A percentile compares a stretch with the other conserved stretches of the same genome.
Evolutionary conservation across 768 basidiomycete species (phyloP).

Genomic region (Cantharellus anzutake): DNA sequence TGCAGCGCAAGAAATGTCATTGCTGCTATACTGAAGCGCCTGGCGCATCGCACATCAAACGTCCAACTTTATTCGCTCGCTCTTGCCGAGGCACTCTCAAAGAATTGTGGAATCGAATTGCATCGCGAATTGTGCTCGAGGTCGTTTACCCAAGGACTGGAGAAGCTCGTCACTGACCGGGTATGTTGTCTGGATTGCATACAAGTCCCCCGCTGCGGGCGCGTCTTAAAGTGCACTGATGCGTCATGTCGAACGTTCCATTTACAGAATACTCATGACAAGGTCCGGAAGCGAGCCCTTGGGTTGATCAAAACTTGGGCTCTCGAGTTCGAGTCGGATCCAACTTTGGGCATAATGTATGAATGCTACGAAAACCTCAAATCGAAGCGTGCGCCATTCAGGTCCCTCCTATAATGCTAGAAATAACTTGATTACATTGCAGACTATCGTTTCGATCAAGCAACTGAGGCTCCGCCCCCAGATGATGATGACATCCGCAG

Average conservation of each 20-base stretch:
- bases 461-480: conserved; percentile 42
- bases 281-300: conserved; percentile 63
- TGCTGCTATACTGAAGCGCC: conserved; percentile 69
- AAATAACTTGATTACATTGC: background rate
- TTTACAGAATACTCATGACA: conserved; percentile 68
- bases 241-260: background rate
- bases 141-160: conserved; percentile 78
- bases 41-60: conserved; percentile 87
- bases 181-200: conserved; percentile 21
- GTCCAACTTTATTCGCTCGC: conserved; percentile 89
- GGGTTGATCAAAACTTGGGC: conserved; percentile 66
- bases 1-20: conserved; percentile 75
- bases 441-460: conserved; percentile 57
- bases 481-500: conserved; percentile 66
- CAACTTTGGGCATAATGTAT: conserved; percentile 73
- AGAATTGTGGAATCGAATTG: conserved; percentile 71
- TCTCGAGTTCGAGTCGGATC: conserved; percentile 60
- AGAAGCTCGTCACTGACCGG: conserved; percentile 74
- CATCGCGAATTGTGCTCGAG: conserved; percentile 77
- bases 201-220: too few relatives aligned
- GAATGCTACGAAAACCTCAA: conserved; percentile 71
- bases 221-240: background rate
- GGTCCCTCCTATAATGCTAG: background rate
- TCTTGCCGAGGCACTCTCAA: conserved; percentile 71
- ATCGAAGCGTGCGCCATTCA: conserved; percentile 44